Percentiles rank a stretch among this genome's conserved stretches.
Conservation (phyloP, 1,284 basidiomycete species). For the Anthracocystis panici-leucophaei region DNA sequence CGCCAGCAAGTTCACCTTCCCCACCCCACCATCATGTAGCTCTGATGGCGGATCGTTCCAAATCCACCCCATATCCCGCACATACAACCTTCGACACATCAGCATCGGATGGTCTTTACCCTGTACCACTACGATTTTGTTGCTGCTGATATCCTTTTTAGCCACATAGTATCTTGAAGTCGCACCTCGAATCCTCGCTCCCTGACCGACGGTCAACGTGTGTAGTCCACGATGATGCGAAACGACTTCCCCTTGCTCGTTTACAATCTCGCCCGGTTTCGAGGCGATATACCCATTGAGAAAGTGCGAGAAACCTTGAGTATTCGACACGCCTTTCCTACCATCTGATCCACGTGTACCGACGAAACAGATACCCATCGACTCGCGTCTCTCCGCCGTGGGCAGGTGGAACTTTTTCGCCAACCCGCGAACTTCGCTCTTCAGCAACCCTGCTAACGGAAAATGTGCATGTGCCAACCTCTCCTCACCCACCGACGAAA, state of each 20-base stretch:
- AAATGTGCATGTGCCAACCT: constrained; percentile 77
- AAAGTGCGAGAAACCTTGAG: constrained; percentile 35
- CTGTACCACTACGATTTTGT: constrained; percentile 81
- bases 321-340: constrained; percentile 18
- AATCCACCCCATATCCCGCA: constrained; percentile 43
- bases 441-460: constrained; percentile 57
- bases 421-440: constrained; percentile 79
- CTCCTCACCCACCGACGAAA: constrained; percentile 73
- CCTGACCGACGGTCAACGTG: constrained; percentile 88
- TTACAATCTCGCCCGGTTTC: constrained; percentile 78
- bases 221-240: constrained; percentile 83
- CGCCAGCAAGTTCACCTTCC: constrained; percentile 76
- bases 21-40: constrained; percentile 71
- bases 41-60: constrained; percentile 29
- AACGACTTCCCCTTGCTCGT: constrained; percentile 75
- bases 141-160: constrained; percentile 76
- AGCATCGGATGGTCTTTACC: constrained; percentile 80
- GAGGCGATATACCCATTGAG: constrained; percentile 79
- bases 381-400: constrained; percentile 84
- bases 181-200: constrained; percentile 78
- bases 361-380: constrained; percentile 97
- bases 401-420: constrained; percentile 78
- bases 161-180: constrained; percentile 80
- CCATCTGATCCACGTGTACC: constrained; percentile 74
- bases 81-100: constrained; percentile 69